Evolutionary conservation across 768 basidiomycete genomes (phyloP).

Genomic region (Mycena kentingensis): DNA sequence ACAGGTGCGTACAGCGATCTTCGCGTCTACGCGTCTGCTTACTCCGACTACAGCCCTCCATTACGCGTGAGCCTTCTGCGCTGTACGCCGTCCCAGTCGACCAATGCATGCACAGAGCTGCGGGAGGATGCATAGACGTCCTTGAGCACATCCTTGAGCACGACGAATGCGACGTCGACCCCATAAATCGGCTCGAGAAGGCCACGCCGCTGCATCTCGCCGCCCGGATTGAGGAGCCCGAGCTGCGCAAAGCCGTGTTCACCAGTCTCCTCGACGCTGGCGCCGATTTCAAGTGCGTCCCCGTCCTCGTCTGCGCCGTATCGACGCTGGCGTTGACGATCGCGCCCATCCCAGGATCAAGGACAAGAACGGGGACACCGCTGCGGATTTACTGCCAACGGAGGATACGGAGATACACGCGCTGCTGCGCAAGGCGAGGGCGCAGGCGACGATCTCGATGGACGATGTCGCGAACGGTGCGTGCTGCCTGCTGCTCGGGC

Average conservation of each 20-base stretch:
- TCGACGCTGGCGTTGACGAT: neutral
- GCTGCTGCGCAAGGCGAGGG: constrained; percentile 57
- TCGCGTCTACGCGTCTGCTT: constrained; percentile 2
- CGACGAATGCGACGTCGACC: constrained; percentile 82
- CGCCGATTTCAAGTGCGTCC: constrained; percentile 63
- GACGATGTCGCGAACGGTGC: constrained; percentile 70
- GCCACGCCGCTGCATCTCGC: constrained; percentile 84
- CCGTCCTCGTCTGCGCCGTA: neutral
- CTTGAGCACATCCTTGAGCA: constrained; percentile 73
- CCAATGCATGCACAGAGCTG: constrained; percentile 41
- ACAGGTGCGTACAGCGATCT: constrained; percentile 54
- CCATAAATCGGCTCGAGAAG: constrained; percentile 64
- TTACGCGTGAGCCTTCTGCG: constrained; percentile 56
- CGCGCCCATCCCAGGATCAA: constrained; percentile 52
- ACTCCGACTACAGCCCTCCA: constrained; percentile 54
- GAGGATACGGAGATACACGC: constrained; percentile 53
- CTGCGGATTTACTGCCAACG: constrained; percentile 54
- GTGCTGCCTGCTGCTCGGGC: constrained; percentile 15
- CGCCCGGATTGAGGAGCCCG: constrained; percentile 53
- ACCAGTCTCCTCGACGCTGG: constrained; percentile 77
- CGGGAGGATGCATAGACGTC: constrained; percentile 58
- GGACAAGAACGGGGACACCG: constrained; percentile 65
- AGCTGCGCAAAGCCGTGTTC: constrained; percentile 55
- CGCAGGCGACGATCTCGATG: constrained; percentile 47
- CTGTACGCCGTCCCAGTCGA: neutral